Evolutionary conservation across 2,329 filamentous ascomycete genomes (phyloP), one percentile per base, ranked within the genome.

Genomic region (Cadophora sp.): DNA sequence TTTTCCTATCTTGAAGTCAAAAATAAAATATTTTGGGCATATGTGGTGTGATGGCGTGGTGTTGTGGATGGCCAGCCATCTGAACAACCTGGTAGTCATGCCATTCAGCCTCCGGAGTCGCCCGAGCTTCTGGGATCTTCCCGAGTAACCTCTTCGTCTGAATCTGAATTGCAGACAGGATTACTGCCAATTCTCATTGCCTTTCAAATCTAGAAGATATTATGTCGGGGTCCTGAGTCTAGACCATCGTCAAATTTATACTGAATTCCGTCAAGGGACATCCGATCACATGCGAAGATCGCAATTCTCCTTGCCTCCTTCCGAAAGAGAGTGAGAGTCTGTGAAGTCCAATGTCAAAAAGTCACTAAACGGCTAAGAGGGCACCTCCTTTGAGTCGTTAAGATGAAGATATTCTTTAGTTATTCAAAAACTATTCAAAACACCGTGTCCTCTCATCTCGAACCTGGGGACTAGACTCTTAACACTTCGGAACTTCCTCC

Each of bases 31-130:
- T 9, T 22, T 14, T 48, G 19, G 43, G 22, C 22, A 22, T 48
- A n/a, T 7, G 51, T 55, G 51, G 51, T n/a, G 26, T 29, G 51
- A 31, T 55, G 51, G 51, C 26, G 26, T 55, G 51, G 26, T 55
- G 50, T 31, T 31, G 51, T 53, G 26, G 26, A 53, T 37, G 14
- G 14, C 34, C 34, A 37, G 34, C 34, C 34, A 37, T 12, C 34
- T 37, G 34, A 12, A 37, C 31, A 37, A 37, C 26, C 50, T 19
- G 12, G 11, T 29, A n/a, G 16, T 55, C 51, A 31, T 55, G 51
- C 51, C 26, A 55, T 55, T 19, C 26, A 55, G 14, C 27, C 26
- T 31, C 51, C 51, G 26, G 7, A 31, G 51, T 31, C 51, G 26
- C 16, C 51, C 27, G 26, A 55, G 51, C 50, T n/a, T n/a, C n/a